phyloP scores from a whole-genome alignment of 306 rosid species.

The Cucurbita ficifolia region DNA sequence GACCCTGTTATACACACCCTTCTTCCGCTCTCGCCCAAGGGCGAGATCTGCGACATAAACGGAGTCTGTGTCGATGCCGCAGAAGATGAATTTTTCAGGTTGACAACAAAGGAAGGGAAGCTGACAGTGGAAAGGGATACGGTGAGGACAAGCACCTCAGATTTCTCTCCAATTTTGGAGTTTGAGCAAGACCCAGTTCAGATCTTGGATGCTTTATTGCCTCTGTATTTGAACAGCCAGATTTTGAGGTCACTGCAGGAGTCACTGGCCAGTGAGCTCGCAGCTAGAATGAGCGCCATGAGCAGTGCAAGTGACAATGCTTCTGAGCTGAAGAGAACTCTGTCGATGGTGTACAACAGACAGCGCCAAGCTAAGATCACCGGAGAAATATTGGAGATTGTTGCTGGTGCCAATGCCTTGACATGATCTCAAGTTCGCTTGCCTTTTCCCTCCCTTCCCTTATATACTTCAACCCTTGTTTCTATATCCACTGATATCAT shows the following conservation, averaged over 20 bases:
- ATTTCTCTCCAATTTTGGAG: slow-evolving; percentile 56
- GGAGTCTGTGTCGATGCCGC: slow-evolving; percentile 78
- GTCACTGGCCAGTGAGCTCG: slow-evolving; percentile 79
- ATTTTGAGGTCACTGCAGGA: slow-evolving; percentile 78
- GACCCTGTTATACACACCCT: slow-evolving; percentile 67
- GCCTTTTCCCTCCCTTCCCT: not conserved
- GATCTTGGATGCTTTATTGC: slow-evolving; percentile 74
- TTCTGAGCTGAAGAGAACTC: slow-evolving; percentile 40
- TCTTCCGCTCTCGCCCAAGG: slow-evolving; percentile 79
- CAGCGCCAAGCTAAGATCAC: slow-evolving; percentile 83
- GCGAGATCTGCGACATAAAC: slow-evolving; percentile 74
- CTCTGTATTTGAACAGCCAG: slow-evolving; percentile 77
- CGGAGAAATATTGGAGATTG: slow-evolving; percentile 79
- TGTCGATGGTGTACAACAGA: slow-evolving; percentile 51
- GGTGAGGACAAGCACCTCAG: slow-evolving; percentile 35
- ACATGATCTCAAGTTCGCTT: not conserved
- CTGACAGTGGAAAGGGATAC: slow-evolving; percentile 62
- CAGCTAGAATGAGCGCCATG: slow-evolving; percentile 88
- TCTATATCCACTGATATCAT: not conserved
- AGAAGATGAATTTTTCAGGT: slow-evolving; percentile 74
- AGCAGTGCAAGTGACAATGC: slow-evolving; percentile 74
- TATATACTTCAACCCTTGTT: not conserved
- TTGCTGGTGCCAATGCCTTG: slow-evolving; percentile 68
- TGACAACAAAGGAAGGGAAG: slow-evolving; percentile 74
- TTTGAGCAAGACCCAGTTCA: slow-evolving; percentile 91